phyloP scores from a whole-genome alignment of 257 asterid genomes.

The Agastache rugosa region DNA sequence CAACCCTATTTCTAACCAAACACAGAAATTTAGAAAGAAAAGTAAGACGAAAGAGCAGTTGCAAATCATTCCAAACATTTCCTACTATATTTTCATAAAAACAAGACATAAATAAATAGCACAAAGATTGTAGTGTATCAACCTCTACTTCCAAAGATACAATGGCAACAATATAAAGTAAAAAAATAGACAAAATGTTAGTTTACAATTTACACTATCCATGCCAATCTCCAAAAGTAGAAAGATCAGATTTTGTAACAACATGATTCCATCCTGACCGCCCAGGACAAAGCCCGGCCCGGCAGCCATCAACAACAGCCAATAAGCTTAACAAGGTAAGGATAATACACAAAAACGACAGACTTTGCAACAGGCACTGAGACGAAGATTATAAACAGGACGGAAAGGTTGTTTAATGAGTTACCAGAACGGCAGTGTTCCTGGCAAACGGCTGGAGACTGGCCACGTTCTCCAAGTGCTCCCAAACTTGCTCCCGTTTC shows the following conservation, averaged over 20 bases:
- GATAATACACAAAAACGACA: slow-evolving; percentile 9
- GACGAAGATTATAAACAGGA: slow-evolving; percentile 35
- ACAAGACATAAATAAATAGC: neutral
- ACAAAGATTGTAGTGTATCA: slow-evolving; percentile 10
- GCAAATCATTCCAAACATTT: slow-evolving; percentile 28
- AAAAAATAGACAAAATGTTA: neutral
- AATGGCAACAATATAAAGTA: slow-evolving; percentile 1
- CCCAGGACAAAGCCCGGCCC: slow-evolving; percentile 6
- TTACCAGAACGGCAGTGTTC: slow-evolving; percentile 70
- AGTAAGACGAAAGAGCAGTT: slow-evolving; percentile 7
- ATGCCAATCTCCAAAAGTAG: slow-evolving; percentile 30
- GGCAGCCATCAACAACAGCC: slow-evolving; percentile 1
- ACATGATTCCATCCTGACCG: slow-evolving; percentile 27
- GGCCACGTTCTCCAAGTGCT: slow-evolving; percentile 61
- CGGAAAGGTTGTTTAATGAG: slow-evolving; percentile 43
- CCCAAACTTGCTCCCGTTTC: slow-evolving; percentile 66
- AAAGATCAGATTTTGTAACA: slow-evolving; percentile 33
- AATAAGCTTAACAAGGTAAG: neutral
- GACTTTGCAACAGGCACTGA: neutral
- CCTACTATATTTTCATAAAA: slow-evolving; percentile 12
- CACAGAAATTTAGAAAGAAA: neutral
- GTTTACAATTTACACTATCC: slow-evolving; percentile 44
- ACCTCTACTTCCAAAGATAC: slow-evolving; percentile 29
- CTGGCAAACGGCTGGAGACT: slow-evolving; percentile 65
- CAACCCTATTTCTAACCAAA: neutral